phyloP scores from a whole-genome alignment of 2,329 filamentous ascomycete species.

The Phyllosticta citribraziliensis region DNA sequence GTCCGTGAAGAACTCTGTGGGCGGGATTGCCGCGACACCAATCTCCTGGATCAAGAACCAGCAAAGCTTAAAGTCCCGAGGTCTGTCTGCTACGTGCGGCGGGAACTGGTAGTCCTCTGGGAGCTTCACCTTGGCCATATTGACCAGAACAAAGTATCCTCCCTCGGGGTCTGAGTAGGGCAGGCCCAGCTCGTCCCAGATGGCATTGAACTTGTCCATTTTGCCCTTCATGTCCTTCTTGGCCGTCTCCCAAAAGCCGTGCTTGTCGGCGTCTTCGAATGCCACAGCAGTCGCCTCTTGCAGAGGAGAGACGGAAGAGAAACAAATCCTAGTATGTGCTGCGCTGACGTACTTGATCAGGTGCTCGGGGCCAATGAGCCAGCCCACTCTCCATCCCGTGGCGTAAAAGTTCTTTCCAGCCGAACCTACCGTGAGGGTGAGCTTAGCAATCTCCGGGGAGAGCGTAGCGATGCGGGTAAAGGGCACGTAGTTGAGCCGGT shows the following conservation, averaged over 20 bases:
- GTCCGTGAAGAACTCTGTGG: conserved; percentile 93
- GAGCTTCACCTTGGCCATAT: conserved; percentile 78
- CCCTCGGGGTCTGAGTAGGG: conserved; percentile 86
- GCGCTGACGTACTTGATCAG: conserved; percentile 86
- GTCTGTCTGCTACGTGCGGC: conserved; percentile 71
- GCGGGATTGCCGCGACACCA: conserved; percentile 89
- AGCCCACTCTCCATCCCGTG: conserved; percentile 94
- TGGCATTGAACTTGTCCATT: conserved; percentile 73
- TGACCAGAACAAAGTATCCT: conserved; percentile 94
- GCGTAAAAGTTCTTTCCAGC: conserved; percentile 98
- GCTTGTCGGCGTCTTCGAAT: conserved; percentile 77
- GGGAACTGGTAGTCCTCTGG: conserved; percentile 83
- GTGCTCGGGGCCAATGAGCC: conserved; percentile 81
- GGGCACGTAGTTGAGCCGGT: conserved; percentile 87
- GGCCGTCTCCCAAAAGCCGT: conserved; percentile 79
- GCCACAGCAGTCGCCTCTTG: conserved; percentile 92
- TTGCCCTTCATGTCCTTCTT: conserved; percentile 83
- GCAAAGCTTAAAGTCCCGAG: conserved; percentile 84
- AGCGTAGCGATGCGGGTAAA: conserved; percentile 89
- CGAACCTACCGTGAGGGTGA: conserved; percentile 89
- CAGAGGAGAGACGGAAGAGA: conserved; percentile 81
- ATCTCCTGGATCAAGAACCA: conserved; percentile 98
- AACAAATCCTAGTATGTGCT: conserved; percentile 94
- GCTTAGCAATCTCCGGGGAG: conserved; percentile 75
- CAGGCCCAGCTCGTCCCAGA: conserved; percentile 39